Evolutionary conservation across 2,329 filamentous ascomycete genomes (phyloP).

Genomic region (Plectosphaerella sp.): DNA sequence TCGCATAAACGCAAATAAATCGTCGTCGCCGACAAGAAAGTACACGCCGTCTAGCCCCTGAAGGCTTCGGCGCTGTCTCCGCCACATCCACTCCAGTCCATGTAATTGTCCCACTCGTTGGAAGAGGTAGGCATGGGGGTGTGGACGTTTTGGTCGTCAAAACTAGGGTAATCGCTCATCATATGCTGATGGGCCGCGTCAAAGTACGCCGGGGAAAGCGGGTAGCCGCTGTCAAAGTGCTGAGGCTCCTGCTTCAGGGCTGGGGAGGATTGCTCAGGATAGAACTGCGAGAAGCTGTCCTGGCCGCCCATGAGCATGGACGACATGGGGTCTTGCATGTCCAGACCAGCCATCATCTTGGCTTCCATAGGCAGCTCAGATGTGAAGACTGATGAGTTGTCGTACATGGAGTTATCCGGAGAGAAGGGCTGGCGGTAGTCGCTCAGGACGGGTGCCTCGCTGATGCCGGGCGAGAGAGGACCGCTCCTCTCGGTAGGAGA

Average conservation of each 20-base stretch:
- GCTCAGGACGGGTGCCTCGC: constrained; percentile 18
- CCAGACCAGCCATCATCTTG: constrained; percentile 33
- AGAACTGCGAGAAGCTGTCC: background rate
- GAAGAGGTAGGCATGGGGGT: background rate
- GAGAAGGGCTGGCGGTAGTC: constrained; percentile 16
- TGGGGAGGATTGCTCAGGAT: background rate
- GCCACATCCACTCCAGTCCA: constrained; percentile 1
- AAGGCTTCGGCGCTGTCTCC: background rate
- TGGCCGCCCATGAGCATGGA: constrained; percentile 6
- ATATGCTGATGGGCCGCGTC: background rate
- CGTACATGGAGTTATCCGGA: constrained; percentile 17
- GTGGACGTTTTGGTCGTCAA: background rate
- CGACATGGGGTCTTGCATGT: constrained; percentile 19
- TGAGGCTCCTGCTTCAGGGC: background rate
- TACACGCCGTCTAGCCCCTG: background rate
- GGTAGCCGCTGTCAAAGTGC: background rate
- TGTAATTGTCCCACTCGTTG: background rate
- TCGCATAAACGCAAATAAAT: no score
- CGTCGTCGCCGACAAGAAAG: no score
- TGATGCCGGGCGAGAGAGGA: constrained; percentile 18
- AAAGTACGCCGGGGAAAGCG: background rate
- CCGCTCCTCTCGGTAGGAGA: constrained; percentile 5
- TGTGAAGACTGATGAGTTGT: constrained; percentile 35
- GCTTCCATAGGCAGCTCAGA: constrained; percentile 35
- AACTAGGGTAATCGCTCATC: background rate